phyloP scores from a whole-genome alignment of 2,329 filamentous ascomycete genomes.

The Gyromitra esculenta region DNA sequence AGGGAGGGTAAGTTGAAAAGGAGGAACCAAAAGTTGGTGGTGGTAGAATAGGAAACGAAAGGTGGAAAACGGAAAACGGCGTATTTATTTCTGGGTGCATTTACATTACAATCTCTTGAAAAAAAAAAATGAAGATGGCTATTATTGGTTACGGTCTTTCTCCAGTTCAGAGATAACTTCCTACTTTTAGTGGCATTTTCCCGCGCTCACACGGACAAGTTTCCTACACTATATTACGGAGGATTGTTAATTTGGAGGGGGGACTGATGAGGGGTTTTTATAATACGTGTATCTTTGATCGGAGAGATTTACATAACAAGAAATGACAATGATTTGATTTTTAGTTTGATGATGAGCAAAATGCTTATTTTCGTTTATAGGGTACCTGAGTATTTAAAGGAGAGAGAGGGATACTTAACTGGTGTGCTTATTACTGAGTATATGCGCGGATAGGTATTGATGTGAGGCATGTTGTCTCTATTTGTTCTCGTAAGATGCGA shows the following conservation, averaged over 20 bases:
- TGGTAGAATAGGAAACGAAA: conserved; percentile 23
- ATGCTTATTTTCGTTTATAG: not conserved
- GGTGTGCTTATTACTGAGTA: not conserved
- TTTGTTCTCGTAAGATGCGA: conserved; percentile 30
- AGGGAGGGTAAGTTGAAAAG: not conserved
- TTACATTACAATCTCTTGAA: conserved; percentile 6
- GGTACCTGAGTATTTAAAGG: not conserved
- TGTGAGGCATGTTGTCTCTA: conserved; percentile 24
- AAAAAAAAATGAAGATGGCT: conserved; percentile 17
- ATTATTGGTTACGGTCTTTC: not conserved
- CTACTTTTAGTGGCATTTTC: not conserved
- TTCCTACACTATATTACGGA: not conserved
- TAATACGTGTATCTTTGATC: not conserved
- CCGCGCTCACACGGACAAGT: not conserved
- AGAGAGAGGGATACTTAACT: not conserved
- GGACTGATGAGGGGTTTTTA: not conserved
- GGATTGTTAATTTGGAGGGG: not conserved
- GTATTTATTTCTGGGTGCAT: conserved; percentile 41
- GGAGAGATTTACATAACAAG: not conserved
- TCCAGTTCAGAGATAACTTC: not conserved
- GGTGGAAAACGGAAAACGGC: conserved; percentile 35
- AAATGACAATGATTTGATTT: not conserved
- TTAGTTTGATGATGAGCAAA: not conserved
- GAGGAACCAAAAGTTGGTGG: conserved; percentile 11
- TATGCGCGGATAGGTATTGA: not conserved